Evolutionary conservation across 257 asterid species (phyloP), one percentile per base, ranked within the genome.

Genomic region (Plantago major): DNA sequence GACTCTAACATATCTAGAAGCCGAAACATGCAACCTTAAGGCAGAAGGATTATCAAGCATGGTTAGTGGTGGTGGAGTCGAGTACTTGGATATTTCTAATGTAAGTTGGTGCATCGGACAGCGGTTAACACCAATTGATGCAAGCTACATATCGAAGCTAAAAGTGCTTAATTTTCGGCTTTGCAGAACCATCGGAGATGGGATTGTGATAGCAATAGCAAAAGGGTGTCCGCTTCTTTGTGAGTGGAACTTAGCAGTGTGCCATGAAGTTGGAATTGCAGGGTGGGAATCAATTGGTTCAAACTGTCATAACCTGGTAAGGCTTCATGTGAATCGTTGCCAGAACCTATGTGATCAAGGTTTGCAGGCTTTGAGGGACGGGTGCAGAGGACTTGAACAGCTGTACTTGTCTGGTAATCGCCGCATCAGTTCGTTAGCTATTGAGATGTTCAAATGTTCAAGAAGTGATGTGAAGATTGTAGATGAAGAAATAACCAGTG

Each of bases 201-300:
- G 66, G 12, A 69, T 76, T 0, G 44, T 86, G 43, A 57, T 64
- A 54, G 72, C 76, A 17, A 81, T 89, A 3, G 71, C 94, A 0
- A 67, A 65, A 22, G 86, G 84, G 53, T 88, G 92, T 46, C 84
- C 95, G 0, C 42, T 76, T 42, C 83, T 85, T 4, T 63, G 73
- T 42, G 95, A 85, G 45, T 88, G 94, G 94, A 88, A 83, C 81
- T 69, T 88, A 71, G 84, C 92, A 11, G 42, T 76, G 37, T 88
- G 96, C 54, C 84, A 85, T 55, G 94, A 75, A 64, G 60, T 85
- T 17, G 64, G 58, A 30, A 19, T 67, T 9, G 58, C 57, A 0
- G 94, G 96, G 15, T 87, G 95, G 92, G 76, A 71, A 43, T 67
- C 92, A 19, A 77, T 88, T 0, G 87, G 84, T 43, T 28, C 58